A percentile compares a stretch with the other conserved stretches of the same genome.
phyloP scores from a whole-genome alignment of 371 early-diverging fungal species.

The Encephalitozoon intestinalis region DNA sequence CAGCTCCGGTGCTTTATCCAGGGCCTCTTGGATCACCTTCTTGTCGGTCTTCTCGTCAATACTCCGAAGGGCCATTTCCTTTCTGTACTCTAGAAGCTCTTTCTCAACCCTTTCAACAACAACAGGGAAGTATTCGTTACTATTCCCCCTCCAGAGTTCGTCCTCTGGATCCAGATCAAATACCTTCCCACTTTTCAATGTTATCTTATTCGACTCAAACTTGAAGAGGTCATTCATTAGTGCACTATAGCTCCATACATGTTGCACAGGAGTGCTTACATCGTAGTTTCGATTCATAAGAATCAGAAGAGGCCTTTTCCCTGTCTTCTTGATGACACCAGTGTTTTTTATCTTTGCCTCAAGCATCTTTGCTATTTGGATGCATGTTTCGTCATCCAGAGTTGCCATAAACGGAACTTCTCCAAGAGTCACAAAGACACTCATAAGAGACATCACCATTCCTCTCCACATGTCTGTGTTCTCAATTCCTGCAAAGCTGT shows the following conservation, averaged over 20 bases:
- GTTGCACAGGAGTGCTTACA: constrained; percentile 78
- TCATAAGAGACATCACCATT: constrained; percentile 73
- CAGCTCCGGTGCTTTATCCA: constrained; percentile 81
- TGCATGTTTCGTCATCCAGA: neutral
- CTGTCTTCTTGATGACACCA: constrained; percentile 33
- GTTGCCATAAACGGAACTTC: constrained; percentile 40
- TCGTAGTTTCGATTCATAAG: constrained; percentile 86
- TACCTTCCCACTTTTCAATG: constrained; percentile 64
- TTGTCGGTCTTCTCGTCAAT: constrained; percentile 48
- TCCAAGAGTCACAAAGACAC: constrained; percentile 79
- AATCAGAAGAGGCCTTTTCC: constrained; percentile 67
- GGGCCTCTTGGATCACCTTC: constrained; percentile 67
- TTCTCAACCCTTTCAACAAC: constrained; percentile 69
- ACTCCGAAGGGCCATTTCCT: constrained; percentile 56
- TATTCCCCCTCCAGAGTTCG: constrained; percentile 86
- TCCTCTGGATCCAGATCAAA: constrained; percentile 75
- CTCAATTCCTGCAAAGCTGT: constrained; percentile 71
- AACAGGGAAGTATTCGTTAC: constrained; percentile 83
- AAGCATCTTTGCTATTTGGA: constrained; percentile 24
- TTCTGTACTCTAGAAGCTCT: constrained; percentile 59
- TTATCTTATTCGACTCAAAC: constrained; percentile 73
- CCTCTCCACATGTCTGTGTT: constrained; percentile 70
- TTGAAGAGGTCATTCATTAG: constrained; percentile 86
- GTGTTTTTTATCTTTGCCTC: constrained; percentile 35
- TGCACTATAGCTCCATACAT: constrained; percentile 92